Base-by-base conservation (phyloP, 1,284 basidiomycete genomes). In the Anthracocystis setariae region DNA sequence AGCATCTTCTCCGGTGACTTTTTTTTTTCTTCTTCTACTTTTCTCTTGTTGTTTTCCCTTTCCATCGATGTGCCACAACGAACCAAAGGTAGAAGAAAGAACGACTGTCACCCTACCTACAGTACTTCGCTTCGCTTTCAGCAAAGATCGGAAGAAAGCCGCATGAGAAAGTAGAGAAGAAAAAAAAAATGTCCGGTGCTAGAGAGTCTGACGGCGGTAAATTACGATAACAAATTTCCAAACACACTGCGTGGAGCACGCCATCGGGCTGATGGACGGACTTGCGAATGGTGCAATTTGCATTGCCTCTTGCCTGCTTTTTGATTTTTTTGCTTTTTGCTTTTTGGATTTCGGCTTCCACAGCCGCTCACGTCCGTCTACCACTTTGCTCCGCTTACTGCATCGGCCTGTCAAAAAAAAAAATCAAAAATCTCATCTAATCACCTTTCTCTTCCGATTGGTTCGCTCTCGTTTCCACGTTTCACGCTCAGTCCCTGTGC, bases 271-370 rank as follows among this genome's bases (percentile, higher is more conserved):
- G n/a, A n/a, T n/a, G n/a, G 8, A 3, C 12, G 10, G 2, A 15
- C 39, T n/a, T n/a, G n/a, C n/a, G n/a, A 66, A 67, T 67, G 57
- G 53, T 51, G 58, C 64, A 60, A 67, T 67, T 56, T 56, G 21
- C 13, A 29, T 43, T 35, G 25, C 33, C 3, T 48, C 52, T 66
- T 55, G 56, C 33, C 46, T 65, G 50, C 50, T 64, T 57, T 56
- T 33, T n/a, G n/a, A n/a, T n/a, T n/a, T n/a, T n/a, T n/a, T n/a
- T n/a, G n/a, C n/a, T n/a, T n/a, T n/a, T n/a, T n/a, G n/a, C n/a
- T n/a, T n/a, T n/a, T n/a, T n/a, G n/a, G n/a, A n/a, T n/a, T n/a
- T n/a, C n/a, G n/a, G n/a, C n/a, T 18, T 8, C 29, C 27, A 39
- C 49, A 23, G 21, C 37, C 40, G 40, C n/a, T 9, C 38, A 38